These are phyloP conservation scores for Penicillium sp. DNA, from an alignment of 2,329 filamentous ascomycete genomes.

Conservation along the genomic window DNA sequence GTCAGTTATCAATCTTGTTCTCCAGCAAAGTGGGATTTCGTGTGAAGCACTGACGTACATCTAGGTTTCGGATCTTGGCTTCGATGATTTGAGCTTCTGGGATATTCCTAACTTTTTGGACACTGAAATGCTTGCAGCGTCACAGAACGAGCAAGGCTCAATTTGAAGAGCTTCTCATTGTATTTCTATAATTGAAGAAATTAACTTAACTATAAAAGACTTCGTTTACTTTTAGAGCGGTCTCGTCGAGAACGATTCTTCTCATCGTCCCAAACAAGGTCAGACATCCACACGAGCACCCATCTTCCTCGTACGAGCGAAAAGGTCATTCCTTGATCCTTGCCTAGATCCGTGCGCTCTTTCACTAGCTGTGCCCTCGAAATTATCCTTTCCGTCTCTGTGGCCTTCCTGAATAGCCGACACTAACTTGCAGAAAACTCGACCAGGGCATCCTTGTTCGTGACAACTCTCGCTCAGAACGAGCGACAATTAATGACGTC, in stretches of 20 bases:
- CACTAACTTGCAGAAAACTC: too few species aligned
- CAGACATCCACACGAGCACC: neutral
- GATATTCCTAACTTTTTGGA: conserved; percentile 15
- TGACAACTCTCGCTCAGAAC: neutral
- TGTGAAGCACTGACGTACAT: neutral
- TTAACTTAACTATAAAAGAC: too few species aligned
- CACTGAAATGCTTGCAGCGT: neutral
- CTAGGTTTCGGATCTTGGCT: conserved; percentile 15
- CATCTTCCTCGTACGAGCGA: conserved; percentile 1
- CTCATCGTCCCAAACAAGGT: neutral
- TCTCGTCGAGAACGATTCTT: neutral
- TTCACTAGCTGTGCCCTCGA: neutral
- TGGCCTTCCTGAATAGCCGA: neutral
- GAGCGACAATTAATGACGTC: conserved; percentile 8
- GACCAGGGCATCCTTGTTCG: neutral
- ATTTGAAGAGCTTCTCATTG: neutral
- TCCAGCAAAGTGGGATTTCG: neutral
- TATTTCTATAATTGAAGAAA: neutral
- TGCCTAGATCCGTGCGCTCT: neutral
- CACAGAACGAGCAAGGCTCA: neutral
- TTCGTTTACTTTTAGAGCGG: neutral
- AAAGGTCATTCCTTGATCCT: neutral
- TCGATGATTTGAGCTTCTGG: conserved; percentile 23
- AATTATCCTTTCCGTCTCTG: neutral
- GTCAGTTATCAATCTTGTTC: neutral